These are phyloP conservation scores for Peribolospora baueri DNA, from an alignment of 768 basidiomycete genomes.

Conservation along the genomic window DNA sequence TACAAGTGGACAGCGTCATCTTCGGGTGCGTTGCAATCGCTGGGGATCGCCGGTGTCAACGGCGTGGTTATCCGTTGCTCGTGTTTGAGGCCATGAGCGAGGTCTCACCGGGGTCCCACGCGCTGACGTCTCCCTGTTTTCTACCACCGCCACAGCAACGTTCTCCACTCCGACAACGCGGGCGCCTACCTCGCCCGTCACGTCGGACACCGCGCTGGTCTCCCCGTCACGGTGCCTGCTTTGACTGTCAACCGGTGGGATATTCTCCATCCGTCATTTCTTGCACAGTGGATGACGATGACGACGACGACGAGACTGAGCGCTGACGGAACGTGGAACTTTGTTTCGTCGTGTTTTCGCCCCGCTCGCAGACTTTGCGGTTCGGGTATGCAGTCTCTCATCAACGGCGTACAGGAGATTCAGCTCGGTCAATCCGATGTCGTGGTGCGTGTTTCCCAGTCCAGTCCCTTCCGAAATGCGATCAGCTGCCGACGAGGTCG, in stretches of 20 bases:
- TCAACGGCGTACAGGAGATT: conserved; percentile 22
- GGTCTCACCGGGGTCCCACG: not conserved
- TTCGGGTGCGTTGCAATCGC: conserved; percentile 18
- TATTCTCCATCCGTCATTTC: not conserved
- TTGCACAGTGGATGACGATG: not conserved
- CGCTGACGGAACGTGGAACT: not conserved
- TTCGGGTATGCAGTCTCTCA: conserved; percentile 21
- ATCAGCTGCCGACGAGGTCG: too few species aligned
- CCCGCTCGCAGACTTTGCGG: conserved; percentile 18
- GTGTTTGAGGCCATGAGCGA: too few species aligned
- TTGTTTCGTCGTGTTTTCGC: not conserved
- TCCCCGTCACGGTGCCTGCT: conserved; percentile 19
- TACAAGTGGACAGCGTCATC: conserved; percentile 22
- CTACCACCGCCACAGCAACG: conserved; percentile 12
- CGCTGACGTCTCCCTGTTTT: too few species aligned
- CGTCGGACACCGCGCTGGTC: conserved; percentile 21
- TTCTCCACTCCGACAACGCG: conserved; percentile 20
- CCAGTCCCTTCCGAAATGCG: too few species aligned
- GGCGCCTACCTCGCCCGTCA: conserved; percentile 22
- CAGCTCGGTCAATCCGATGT: conserved; percentile 20
- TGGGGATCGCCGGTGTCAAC: too few species aligned
- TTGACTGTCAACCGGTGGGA: conserved; percentile 20
- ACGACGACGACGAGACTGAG: not conserved
- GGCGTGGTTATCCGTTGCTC: too few species aligned
- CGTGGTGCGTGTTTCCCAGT: conserved; percentile 4